Percentiles rank a stretch among this genome's conserved stretches.
phyloP scores from a whole-genome alignment of 108 stramenopile genomes.

The Bacterosira constricta region DNA sequence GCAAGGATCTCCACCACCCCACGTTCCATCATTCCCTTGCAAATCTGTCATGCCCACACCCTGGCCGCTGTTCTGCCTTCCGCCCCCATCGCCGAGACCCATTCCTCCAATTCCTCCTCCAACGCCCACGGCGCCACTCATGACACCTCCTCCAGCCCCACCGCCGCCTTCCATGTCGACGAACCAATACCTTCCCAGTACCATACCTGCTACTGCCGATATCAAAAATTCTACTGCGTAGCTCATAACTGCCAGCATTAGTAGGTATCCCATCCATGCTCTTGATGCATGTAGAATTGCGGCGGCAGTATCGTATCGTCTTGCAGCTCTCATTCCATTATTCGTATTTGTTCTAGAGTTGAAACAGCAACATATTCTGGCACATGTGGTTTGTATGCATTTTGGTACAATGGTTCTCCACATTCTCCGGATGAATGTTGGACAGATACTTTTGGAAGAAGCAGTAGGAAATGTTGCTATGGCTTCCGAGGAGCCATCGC shows the following conservation, averaged over 20 bases:
- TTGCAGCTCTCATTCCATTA: not conserved
- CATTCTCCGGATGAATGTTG: constrained; percentile 4
- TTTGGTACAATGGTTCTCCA: constrained; percentile 3
- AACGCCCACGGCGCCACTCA: not conserved
- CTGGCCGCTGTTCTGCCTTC: not conserved
- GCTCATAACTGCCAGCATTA: constrained; percentile 47
- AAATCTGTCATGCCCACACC: not conserved
- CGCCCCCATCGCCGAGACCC: not conserved
- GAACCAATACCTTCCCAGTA: constrained; percentile 31
- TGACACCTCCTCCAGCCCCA: not conserved
- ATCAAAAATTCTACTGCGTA: constrained; percentile 40
- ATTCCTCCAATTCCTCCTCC: not conserved
- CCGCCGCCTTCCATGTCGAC: constrained; percentile 25
- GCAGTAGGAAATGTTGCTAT: not conserved
- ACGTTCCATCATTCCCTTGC: constrained; percentile 17
- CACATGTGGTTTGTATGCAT: not conserved
- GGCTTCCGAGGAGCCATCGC: not conserved
- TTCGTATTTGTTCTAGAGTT: not conserved
- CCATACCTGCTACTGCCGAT: constrained; percentile 30
- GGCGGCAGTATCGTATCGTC: constrained; percentile 21
- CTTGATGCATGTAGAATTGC: constrained; percentile 27
- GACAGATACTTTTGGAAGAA: not conserved
- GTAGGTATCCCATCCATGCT: constrained; percentile 31
- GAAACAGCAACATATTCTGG: not conserved
- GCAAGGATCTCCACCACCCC: constrained; percentile 42